Evolutionary conservation across 106 monocot genomes (phyloP).

Genomic region (Dendrobium huoshanense): DNA sequence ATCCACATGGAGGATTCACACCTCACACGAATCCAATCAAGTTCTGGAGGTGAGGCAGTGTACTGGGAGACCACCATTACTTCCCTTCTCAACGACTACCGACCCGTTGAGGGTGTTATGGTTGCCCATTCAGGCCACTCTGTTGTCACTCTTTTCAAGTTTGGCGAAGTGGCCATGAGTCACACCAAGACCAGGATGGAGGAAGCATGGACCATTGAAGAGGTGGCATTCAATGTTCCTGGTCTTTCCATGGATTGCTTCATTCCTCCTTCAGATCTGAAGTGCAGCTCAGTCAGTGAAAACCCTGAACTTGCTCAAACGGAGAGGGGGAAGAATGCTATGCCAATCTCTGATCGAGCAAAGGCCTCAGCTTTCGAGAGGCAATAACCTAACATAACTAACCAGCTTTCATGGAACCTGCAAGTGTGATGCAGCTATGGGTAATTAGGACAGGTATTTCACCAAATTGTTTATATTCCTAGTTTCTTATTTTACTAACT

Average conservation of each 20-base stretch:
- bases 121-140: slow-evolving; percentile 54
- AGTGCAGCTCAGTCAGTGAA: slow-evolving; percentile 32
- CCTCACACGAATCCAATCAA: slow-evolving; percentile 48
- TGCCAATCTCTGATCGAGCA: slow-evolving; percentile 22
- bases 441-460: background rate
- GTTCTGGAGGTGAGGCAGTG: slow-evolving; percentile 58
- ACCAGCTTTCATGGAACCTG: slow-evolving; percentile 28
- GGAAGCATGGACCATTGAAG: slow-evolving; percentile 64
- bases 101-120: slow-evolving; percentile 48
- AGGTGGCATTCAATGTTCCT: slow-evolving; percentile 57
- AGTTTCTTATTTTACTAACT: slow-evolving; percentile 4
- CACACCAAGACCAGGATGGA: slow-evolving; percentile 58
- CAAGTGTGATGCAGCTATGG: slow-evolving; percentile 22
- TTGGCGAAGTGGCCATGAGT: slow-evolving; percentile 46
- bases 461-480: slow-evolving; percentile 6
- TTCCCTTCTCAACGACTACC: slow-evolving; percentile 47
- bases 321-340: slow-evolving; percentile 33
- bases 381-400: slow-evolving; percentile 14
- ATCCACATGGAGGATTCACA: slow-evolving; percentile 49
- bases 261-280: slow-evolving; percentile 56
- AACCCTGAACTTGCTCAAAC: slow-evolving; percentile 33
- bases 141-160: slow-evolving; percentile 45
- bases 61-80: slow-evolving; percentile 68
- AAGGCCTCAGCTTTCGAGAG: slow-evolving; percentile 58
- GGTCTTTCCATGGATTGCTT: slow-evolving; percentile 60